A percentile compares a stretch with the other conserved stretches of the same genome.
Evolutionary conservation across 495 filamentous ascomycete species (phyloP).

Genomic region (Bombardia bombarda): DNA sequence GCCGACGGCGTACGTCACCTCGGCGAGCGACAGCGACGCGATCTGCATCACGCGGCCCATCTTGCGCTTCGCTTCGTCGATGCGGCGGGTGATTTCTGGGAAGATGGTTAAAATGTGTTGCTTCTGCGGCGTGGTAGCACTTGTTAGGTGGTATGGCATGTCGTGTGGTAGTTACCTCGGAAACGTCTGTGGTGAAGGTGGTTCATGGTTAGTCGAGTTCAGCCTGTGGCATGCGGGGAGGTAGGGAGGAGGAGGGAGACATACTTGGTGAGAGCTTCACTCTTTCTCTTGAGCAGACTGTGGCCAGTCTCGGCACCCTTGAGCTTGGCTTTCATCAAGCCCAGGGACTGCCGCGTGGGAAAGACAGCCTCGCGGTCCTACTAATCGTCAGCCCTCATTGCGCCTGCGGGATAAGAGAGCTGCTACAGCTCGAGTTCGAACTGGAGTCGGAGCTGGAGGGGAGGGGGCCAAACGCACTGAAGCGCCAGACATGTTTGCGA

Average conservation of each 20-base stretch:
- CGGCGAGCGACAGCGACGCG: conserved; percentile 92
- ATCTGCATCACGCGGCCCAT: conserved; percentile 99
- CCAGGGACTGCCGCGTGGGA: conserved; percentile 92
- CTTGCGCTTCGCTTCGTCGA: conserved; percentile 98
- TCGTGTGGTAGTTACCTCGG: conserved; percentile 50
- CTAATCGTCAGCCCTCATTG: conserved; percentile 12
- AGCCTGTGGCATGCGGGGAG: too few species aligned
- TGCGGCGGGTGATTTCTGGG: conserved; percentile 86
- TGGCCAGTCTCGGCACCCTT: conserved; percentile 93
- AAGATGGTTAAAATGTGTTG: conserved; percentile 1
- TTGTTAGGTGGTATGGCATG: background rate
- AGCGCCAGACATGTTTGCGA: conserved; percentile 50
- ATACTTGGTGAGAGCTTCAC: conserved; percentile 85
- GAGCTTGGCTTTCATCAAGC: conserved; percentile 96
- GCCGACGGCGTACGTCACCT: conserved; percentile 95
- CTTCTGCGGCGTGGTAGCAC: background rate
- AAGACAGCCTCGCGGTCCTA: conserved; percentile 93
- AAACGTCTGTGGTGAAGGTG: conserved; percentile 57
- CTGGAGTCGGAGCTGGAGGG: too few species aligned
- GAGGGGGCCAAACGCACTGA: conserved; percentile 34
- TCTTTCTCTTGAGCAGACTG: conserved; percentile 82
- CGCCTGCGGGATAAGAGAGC: conserved; percentile 4
- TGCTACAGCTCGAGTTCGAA: too few species aligned
- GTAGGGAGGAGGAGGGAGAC: conserved; percentile 6
- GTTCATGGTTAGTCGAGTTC: conserved; percentile 5